phyloP scores from a whole-genome alignment of 108 stramenopile species.

The Fragilariopsis cylindrus region DNA sequence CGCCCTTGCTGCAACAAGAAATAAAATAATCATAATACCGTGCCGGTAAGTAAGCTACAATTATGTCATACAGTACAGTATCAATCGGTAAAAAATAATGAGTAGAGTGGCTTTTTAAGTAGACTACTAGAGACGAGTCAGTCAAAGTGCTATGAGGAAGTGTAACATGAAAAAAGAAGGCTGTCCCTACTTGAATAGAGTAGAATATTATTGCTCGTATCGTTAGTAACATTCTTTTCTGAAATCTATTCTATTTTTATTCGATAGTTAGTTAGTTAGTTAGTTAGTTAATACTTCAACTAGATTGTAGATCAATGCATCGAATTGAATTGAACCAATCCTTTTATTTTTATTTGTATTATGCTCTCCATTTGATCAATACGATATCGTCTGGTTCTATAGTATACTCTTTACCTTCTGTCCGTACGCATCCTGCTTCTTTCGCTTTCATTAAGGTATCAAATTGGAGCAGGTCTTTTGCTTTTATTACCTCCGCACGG shows the following conservation, averaged over 20 bases:
- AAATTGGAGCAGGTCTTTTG: conserved; percentile 43
- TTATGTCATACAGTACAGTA: no score
- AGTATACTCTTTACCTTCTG: conserved; percentile 88
- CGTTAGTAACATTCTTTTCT: background rate
- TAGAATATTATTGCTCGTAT: no score
- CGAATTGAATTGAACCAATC: background rate
- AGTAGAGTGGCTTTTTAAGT: no score
- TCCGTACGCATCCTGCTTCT: conserved; percentile 70
- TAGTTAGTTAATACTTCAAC: background rate
- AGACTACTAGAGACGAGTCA: no score
- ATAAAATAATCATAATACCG: no score
- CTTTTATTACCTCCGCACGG: conserved; percentile 74
- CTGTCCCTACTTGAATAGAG: no score
- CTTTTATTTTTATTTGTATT: background rate
- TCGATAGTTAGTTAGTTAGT: background rate
- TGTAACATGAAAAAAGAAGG: no score
- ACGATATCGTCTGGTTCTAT: conserved; percentile 87
- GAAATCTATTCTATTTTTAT: background rate
- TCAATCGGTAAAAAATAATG: no score
- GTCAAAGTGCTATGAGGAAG: no score
- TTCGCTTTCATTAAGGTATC: conserved; percentile 66
- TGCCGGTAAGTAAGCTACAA: no score
- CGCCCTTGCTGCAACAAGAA: no score
- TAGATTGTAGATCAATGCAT: background rate
- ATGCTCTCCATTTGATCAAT: conserved; percentile 75